Conservation (phyloP, 371 early-diverging fungal genomes). For the Phascolomyces articulosus region DNA sequence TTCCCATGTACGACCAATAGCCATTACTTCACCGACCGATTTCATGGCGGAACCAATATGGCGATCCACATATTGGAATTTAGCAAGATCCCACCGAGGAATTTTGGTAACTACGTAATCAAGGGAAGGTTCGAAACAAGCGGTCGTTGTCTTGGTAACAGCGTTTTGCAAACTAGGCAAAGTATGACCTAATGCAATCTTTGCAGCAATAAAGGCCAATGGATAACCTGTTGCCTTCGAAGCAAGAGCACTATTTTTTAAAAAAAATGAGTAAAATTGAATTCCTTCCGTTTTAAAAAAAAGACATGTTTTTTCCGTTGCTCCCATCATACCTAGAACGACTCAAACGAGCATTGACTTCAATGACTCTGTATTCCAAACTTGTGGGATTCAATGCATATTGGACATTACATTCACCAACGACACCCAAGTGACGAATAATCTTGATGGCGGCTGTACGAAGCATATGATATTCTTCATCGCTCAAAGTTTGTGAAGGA, state of each 20-base stretch:
- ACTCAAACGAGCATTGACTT: conserved; percentile 93
- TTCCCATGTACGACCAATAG: conserved; percentile 93
- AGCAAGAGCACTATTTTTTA: conserved; percentile 72
- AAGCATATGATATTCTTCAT: conserved; percentile 93
- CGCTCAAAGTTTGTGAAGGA: conserved; percentile 92
- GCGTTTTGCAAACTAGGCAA: conserved; percentile 85
- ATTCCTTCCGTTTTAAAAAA: background rate
- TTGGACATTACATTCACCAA: conserved; percentile 96
- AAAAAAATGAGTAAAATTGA: conserved; percentile 1
- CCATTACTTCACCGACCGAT: conserved; percentile 96
- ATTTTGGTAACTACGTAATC: conserved; percentile 95
- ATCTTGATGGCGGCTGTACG: conserved; percentile 93
- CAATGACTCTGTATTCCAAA: conserved; percentile 89
- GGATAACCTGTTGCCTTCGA: conserved; percentile 96
- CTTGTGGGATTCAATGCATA: conserved; percentile 90
- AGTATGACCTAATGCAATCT: conserved; percentile 85
- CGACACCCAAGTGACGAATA: conserved; percentile 91
- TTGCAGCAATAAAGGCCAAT: conserved; percentile 93
- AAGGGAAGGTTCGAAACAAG: conserved; percentile 93
- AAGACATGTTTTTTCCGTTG: background rate
- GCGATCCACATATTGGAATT: conserved; percentile 86
- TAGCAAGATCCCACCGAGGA: conserved; percentile 93
- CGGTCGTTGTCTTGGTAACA: conserved; percentile 89
- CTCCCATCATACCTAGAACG: conserved; percentile 48
- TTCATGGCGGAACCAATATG: conserved; percentile 90